phyloP scores from a whole-genome alignment of 257 asterid species.

The Solanum microdontum region DNA sequence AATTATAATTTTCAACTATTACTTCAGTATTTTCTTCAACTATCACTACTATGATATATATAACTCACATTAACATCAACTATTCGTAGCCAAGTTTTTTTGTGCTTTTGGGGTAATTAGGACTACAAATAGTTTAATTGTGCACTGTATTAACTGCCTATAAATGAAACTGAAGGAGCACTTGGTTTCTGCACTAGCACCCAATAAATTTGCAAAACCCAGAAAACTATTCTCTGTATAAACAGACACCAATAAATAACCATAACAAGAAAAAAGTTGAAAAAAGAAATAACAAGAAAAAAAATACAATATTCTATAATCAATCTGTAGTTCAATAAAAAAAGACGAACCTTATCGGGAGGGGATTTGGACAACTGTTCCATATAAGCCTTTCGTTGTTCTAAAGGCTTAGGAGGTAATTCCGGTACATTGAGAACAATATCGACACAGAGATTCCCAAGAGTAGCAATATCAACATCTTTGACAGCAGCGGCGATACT shows the following conservation, averaged over 20 bases:
- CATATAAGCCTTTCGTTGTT: constrained; percentile 62
- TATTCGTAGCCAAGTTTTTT: neutral
- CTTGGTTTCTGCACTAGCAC: neutral
- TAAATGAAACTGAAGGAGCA: neutral
- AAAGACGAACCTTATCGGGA: constrained; percentile 63
- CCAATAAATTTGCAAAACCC: neutral
- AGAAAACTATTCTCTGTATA: neutral
- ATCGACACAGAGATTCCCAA: constrained; percentile 88
- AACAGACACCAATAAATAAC: neutral
- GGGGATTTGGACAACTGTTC: constrained; percentile 63
- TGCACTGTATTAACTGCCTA: neutral
- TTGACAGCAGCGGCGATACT: constrained; percentile 29
- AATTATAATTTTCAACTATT: neutral
- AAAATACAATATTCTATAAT: neutral
- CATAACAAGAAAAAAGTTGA: neutral
- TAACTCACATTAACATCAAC: neutral
- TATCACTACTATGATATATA: neutral
- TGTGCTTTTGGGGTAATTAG: neutral
- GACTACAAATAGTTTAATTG: neutral
- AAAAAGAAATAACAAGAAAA: neutral
- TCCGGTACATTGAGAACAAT: constrained; percentile 77
- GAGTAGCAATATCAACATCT: constrained; percentile 75
- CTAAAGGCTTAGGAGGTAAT: constrained; percentile 63
- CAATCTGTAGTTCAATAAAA: neutral
- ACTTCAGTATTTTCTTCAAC: neutral